These are phyloP conservation scores for Cladosporium oxysporum DNA, from an alignment of 2,329 filamentous ascomycete species.

Conservation along the genomic window DNA sequence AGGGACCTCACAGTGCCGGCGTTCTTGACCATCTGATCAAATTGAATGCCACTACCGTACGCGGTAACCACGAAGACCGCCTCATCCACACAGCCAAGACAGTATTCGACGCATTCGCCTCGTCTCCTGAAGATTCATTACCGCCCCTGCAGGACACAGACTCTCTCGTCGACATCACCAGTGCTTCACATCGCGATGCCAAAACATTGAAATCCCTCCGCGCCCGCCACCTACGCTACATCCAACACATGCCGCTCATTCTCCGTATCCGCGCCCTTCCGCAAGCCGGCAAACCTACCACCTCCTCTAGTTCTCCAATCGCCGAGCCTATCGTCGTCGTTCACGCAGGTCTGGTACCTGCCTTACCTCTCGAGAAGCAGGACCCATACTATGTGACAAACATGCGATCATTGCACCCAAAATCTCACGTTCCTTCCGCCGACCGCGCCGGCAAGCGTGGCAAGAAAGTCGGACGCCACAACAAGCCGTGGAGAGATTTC, in stretches of 20 bases:
- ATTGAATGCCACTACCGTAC: slow-evolving; percentile 75
- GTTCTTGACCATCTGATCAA: slow-evolving; percentile 75
- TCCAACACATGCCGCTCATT: slow-evolving; percentile 40
- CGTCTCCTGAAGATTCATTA: slow-evolving; percentile 3
- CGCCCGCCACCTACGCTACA: slow-evolving; percentile 35
- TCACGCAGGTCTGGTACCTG: slow-evolving; percentile 83
- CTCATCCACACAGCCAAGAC: slow-evolving; percentile 59
- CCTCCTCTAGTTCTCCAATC: slow-evolving; percentile 61
- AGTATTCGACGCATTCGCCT: slow-evolving; percentile 11
- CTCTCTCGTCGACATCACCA: slow-evolving; percentile 17
- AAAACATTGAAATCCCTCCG: slow-evolving; percentile 33
- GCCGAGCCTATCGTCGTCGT: slow-evolving; percentile 64
- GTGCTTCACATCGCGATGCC: slow-evolving; percentile 28
- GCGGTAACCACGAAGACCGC: slow-evolving; percentile 90
- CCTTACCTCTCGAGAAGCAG: slow-evolving; percentile 67
- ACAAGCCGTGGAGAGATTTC: slow-evolving; percentile 34
- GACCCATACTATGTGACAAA: slow-evolving; percentile 86
- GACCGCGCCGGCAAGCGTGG: slow-evolving; percentile 24
- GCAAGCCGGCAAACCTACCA: slow-evolving; percentile 24
- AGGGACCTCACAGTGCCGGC: slow-evolving; percentile 79
- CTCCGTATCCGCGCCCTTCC: slow-evolving; percentile 38
- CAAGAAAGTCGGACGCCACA: slow-evolving; percentile 28
- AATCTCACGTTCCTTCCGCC: slow-evolving; percentile 59
- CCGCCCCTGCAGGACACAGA: slow-evolving; percentile 9
- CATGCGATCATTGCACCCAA: slow-evolving; percentile 76